Evolutionary conservation across 163 green algal genomes (phyloP), one percentile per base, ranked within the genome.

Genomic region (Coccomyxa subellipsoidea): DNA sequence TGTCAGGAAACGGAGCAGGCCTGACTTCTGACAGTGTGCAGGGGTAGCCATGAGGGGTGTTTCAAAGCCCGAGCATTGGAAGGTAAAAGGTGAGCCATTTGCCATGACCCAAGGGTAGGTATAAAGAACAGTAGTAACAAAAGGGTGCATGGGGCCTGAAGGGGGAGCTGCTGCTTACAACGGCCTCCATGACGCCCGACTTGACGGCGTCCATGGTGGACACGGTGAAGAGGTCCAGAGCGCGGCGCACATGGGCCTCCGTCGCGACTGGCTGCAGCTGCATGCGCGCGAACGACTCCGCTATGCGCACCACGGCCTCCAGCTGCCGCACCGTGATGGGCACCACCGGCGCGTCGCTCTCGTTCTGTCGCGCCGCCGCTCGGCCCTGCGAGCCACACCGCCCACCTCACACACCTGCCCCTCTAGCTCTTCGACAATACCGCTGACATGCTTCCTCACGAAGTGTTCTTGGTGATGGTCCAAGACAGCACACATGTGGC

Each of bases 261-360:
- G 85, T 93, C 12, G 91, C 95, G 66, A 87, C 85, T 0, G 82
- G 81, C 38, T 89, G 66, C 84, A 99, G 88, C 78, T 91, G 82
- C 97, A 99, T 99, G 82, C 93, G 93, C 21, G 97, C 97, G 72
- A 99, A 90, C 7, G 90, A 91, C 91, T 99, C 97, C 36, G 86
- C 90, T 81, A 99, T 93, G 75, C 97, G 93, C 35, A 99, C 91
- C 36, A 99, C 90, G 7, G 96, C 96, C 91, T 99, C 96, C 82
- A 99, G 92, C 93, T 99, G 96, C n/a, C 96, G 90, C 73, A 99
- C 95, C 2, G 94, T 97, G 81, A 97, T 93, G 5, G 94, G 95
- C 34, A 98, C 88, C 38, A 91, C 89, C 38, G 90, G 84, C 59
- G 88, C 83, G 53, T 93, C 89, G 53, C 81, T 78, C 76, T 87